phyloP scores from a whole-genome alignment of 257 asterid species.

The Lycium ferocissimum region DNA sequence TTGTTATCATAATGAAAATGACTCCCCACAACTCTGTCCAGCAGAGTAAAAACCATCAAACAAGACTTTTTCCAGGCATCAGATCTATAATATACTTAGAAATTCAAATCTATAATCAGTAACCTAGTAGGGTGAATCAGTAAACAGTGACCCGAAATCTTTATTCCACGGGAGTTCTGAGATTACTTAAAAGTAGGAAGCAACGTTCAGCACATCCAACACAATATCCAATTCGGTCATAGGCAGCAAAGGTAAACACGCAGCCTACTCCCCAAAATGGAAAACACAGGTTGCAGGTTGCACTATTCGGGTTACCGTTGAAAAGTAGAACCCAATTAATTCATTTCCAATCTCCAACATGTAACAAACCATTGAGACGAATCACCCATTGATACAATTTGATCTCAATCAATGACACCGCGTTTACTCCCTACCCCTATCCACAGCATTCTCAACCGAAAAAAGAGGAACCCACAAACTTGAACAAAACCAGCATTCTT shows the following conservation, averaged over 20 bases:
- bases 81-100: neutral
- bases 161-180: neutral
- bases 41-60: neutral
- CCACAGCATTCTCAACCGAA: neutral
- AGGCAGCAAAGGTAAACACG: neutral
- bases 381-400: neutral
- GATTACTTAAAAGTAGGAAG: neutral
- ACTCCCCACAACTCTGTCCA: neutral
- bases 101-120: neutral
- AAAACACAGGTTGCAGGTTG: neutral
- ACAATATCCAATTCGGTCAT: neutral
- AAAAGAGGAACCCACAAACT: neutral
- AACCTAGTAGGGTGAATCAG: neutral
- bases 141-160: neutral
- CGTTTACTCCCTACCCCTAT: too few relatives aligned
- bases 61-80: neutral
- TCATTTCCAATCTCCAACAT: neutral
- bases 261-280: neutral
- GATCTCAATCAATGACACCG: neutral
- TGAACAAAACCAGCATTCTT: neutral
- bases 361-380: neutral
- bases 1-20: neutral
- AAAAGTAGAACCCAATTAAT: neutral
- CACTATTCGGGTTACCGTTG: neutral
- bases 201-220: neutral